These are phyloP conservation scores for Peribolospora kevripleyi DNA, from an alignment of 768 basidiomycete genomes.

Conservation along the genomic window DNA sequence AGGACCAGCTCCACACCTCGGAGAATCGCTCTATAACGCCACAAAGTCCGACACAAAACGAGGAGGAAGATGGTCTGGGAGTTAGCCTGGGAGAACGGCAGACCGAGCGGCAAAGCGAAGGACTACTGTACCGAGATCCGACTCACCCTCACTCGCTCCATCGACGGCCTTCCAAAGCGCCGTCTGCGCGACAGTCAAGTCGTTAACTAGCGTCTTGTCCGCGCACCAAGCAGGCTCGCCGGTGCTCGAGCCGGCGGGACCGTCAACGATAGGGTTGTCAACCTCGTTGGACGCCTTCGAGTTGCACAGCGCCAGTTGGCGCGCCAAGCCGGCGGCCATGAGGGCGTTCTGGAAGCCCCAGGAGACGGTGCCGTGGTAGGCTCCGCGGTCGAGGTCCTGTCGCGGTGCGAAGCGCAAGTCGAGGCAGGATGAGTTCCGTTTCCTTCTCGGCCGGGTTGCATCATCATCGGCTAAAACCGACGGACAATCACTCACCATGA, in stretches of 20 bases:
- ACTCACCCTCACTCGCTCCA: constrained; percentile 19
- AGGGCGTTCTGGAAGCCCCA: constrained; percentile 27
- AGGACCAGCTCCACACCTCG: constrained; percentile 25
- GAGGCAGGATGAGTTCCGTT: no score
- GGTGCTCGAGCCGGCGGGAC: no score
- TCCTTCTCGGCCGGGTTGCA: no score
- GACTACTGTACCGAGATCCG: neutral
- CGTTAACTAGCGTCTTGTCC: constrained; percentile 14
- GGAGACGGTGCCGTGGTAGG: constrained; percentile 22
- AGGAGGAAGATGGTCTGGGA: neutral
- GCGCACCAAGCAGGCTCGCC: no score
- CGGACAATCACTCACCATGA: constrained; percentile 14
- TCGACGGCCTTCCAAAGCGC: constrained; percentile 23
- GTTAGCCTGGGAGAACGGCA: no score
- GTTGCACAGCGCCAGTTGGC: constrained; percentile 22
- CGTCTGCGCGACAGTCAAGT: constrained; percentile 20
- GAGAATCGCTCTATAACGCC: constrained; percentile 20
- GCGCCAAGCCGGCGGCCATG: constrained; percentile 25
- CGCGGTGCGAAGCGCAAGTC: no score
- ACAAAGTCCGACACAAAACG: no score
- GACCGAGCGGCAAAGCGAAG: no score
- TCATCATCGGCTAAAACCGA: neutral
- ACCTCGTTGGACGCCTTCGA: constrained; percentile 14
- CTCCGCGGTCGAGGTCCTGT: constrained; percentile 16
- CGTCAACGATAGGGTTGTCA: constrained; percentile 1